A percentile compares a stretch with the other conserved stretches of the same genome.
phyloP scores from a whole-genome alignment of 345 rosid species.

The Ailanthus altissimus region DNA sequence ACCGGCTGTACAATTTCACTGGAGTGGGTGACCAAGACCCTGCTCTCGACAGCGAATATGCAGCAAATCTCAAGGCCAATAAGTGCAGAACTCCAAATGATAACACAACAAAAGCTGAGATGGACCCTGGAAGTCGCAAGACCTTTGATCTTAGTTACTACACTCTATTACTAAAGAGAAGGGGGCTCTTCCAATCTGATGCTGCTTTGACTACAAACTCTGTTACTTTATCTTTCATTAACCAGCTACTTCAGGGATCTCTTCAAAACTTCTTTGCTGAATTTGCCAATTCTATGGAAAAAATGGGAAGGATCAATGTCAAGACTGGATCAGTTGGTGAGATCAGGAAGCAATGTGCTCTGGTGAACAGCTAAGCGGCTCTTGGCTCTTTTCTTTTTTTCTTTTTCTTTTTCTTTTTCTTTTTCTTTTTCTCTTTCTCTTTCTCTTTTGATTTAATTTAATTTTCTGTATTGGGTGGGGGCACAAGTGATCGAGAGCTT shows the following conservation, averaged over 20 bases:
- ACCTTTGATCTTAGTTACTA: conserved; percentile 79
- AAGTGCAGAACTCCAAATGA: conserved; percentile 65
- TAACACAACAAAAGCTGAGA: conserved; percentile 60
- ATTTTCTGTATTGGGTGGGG: not conserved
- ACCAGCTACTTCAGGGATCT: conserved; percentile 55
- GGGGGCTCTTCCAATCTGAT: conserved; percentile 81
- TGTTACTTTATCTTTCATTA: conserved; percentile 42
- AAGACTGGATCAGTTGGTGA: conserved; percentile 68
- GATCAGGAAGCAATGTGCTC: conserved; percentile 70
- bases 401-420: not conserved
- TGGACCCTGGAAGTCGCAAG: conserved; percentile 79
- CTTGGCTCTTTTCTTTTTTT: not conserved
- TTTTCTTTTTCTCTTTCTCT: too few relatives aligned
- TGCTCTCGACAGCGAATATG: conserved; percentile 66
- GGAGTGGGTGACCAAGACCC: conserved; percentile 68
- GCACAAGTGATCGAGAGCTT: not conserved
- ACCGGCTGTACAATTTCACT: conserved; percentile 71
- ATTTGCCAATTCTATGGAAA: conserved; percentile 76
- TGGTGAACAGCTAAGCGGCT: conserved; percentile 37
- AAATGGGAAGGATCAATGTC: conserved; percentile 66
- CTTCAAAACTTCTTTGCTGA: conserved; percentile 47
- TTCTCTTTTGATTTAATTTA: not conserved
- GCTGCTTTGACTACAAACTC: conserved; percentile 63
- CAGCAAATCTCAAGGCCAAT: conserved; percentile 59
- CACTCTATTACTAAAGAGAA: conserved; percentile 49